Evolutionary conservation across 345 rosid species (phyloP).

Genomic region (Mallotus nudiflorus): DNA sequence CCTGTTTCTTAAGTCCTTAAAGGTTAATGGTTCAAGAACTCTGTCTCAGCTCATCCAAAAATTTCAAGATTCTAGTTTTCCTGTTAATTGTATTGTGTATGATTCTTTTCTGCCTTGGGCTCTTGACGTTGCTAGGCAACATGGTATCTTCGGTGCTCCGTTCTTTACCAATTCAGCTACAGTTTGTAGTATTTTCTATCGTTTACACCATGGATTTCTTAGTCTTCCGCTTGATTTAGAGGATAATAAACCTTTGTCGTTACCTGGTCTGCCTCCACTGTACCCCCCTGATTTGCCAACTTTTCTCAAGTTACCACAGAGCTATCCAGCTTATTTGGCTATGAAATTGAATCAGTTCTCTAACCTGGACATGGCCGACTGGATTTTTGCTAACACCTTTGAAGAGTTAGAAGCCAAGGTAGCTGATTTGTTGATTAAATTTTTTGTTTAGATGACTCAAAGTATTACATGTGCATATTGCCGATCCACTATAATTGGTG

Average conservation of each 20-base stretch:
- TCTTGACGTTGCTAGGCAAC: slow-evolving; percentile 64
- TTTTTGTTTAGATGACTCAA: too few relatives aligned
- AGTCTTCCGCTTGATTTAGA: slow-evolving; percentile 40
- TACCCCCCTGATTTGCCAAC: slow-evolving; percentile 52
- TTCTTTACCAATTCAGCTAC: slow-evolving; percentile 71
- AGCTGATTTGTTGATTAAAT: too few relatives aligned
- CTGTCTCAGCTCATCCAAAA: slow-evolving; percentile 45
- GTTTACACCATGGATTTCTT: slow-evolving; percentile 40
- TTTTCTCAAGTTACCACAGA: slow-evolving; percentile 41
- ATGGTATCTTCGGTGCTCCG: slow-evolving; percentile 51
- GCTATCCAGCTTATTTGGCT: slow-evolving; percentile 52
- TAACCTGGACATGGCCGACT: slow-evolving; percentile 56
- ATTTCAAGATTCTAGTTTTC: slow-evolving; percentile 35
- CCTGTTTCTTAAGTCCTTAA: slow-evolving; percentile 40
- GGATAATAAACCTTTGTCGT: slow-evolving; percentile 29
- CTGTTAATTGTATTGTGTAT: slow-evolving; percentile 52
- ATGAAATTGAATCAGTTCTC: slow-evolving; percentile 57
- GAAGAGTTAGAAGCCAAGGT: slow-evolving; percentile 59
- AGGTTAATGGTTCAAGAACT: slow-evolving; percentile 48
- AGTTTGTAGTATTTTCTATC: slow-evolving; percentile 44
- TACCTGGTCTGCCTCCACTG: slow-evolving; percentile 58
- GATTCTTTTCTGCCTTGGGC: slow-evolving; percentile 81
- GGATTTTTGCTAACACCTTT: slow-evolving; percentile 61
- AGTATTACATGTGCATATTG: neutral
- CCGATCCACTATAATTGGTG: neutral